Evolutionary conservation across 257 asterid genomes (phyloP).

Genomic region (Penstemon barbatus): DNA sequence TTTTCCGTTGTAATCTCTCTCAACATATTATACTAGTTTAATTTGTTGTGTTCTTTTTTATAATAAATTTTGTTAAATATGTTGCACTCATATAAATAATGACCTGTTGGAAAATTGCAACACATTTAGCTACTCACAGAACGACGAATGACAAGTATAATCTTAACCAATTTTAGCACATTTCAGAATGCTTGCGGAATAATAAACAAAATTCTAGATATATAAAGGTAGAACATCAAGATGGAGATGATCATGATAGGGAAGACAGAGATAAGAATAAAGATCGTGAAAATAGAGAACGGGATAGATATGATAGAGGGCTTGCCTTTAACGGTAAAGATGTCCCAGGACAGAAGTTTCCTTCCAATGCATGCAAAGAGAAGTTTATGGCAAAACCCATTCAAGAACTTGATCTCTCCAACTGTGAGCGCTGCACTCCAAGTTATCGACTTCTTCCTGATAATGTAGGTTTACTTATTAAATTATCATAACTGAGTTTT

Average conservation of each 20-base stretch:
- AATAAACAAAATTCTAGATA: slow-evolving; percentile 44
- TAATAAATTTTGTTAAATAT: slow-evolving; percentile 16
- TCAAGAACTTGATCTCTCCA: slow-evolving; percentile 94
- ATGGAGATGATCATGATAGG: slow-evolving; percentile 50
- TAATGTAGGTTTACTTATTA: slow-evolving; percentile 54
- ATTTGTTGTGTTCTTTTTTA: neutral
- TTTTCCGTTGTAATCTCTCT: slow-evolving; percentile 26
- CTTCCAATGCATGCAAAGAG: slow-evolving; percentile 65
- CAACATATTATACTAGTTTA: neutral
- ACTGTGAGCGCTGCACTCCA: slow-evolving; percentile 83
- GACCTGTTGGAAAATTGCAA: neutral
- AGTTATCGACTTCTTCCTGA: slow-evolving; percentile 94
- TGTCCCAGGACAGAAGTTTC: slow-evolving; percentile 54
- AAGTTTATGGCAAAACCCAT: slow-evolving; percentile 74
- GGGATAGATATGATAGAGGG: slow-evolving; percentile 61
- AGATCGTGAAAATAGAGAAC: slow-evolving; percentile 55
- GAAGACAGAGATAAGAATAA: slow-evolving; percentile 51
- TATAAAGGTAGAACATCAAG: slow-evolving; percentile 51
- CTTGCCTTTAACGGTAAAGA: slow-evolving; percentile 49
- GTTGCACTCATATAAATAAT: slow-evolving; percentile 5
- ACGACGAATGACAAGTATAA: slow-evolving; percentile 20
- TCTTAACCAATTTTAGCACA: slow-evolving; percentile 26
- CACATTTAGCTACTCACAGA: slow-evolving; percentile 17
- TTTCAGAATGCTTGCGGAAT: slow-evolving; percentile 63
- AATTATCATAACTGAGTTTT: slow-evolving; percentile 11